Evolutionary conservation across 2,329 filamentous ascomycete species (phyloP).

Genomic region (Ophiostoma fasciatum): DNA sequence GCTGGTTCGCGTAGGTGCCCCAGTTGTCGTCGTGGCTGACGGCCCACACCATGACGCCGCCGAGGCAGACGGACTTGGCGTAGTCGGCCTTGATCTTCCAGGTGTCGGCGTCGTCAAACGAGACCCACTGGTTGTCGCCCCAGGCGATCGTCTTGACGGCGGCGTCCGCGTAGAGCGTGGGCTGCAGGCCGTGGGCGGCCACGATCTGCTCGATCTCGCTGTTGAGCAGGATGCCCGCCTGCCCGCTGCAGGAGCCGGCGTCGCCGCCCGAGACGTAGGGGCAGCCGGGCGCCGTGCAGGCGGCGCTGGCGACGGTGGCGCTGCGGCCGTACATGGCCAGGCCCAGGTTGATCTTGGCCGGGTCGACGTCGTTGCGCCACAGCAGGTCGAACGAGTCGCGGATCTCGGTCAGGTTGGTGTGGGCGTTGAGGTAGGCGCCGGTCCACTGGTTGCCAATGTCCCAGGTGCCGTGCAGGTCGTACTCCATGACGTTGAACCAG

Average conservation of each 20-base stretch:
- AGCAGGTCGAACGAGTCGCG: constrained; percentile 26
- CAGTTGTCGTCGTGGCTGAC: constrained; percentile 3
- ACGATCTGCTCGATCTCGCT: constrained; percentile 15
- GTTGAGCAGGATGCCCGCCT: constrained; percentile 13
- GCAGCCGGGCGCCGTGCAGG: constrained; percentile 16
- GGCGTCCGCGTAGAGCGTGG: constrained; percentile 12
- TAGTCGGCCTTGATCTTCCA: constrained; percentile 16
- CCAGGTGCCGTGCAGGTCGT: constrained; percentile 28
- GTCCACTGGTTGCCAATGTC: constrained; percentile 14
- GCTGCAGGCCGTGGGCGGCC: constrained; percentile 1
- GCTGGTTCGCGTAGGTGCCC: background rate
- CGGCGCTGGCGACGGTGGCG: constrained; percentile 11
- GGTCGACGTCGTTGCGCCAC: constrained; percentile 28
- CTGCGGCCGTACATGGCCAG: constrained; percentile 24
- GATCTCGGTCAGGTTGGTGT: constrained; percentile 34
- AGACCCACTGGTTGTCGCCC: constrained; percentile 18
- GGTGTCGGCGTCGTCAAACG: constrained; percentile 18
- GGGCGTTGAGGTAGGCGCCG: constrained; percentile 20
- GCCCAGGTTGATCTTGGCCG: constrained; percentile 27
- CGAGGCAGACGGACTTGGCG: constrained; percentile 15
- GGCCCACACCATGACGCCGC: constrained; percentile 14
- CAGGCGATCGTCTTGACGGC: constrained; percentile 17
- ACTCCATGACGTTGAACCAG: constrained; percentile 15
- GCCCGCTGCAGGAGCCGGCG: constrained; percentile 12
- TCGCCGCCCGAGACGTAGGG: constrained; percentile 12